These are phyloP conservation scores for Pelargonium exstipulatum DNA, from an alignment of 441 rosid species.

Conservation along the genomic window DNA sequence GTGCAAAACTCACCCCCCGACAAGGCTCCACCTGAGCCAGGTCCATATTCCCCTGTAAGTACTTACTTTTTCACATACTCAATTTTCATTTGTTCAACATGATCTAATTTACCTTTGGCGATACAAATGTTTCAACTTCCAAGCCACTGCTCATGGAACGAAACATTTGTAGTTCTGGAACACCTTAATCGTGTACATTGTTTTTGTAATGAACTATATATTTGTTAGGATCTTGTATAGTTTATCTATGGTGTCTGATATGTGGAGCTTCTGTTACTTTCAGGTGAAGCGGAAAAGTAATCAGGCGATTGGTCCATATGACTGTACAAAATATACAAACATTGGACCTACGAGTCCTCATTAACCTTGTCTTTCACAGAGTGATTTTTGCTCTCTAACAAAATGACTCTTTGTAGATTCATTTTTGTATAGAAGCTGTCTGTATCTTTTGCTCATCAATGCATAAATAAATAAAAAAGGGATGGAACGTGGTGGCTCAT, in stretches of 20 bases:
- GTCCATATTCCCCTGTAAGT: slow-evolving; percentile 95
- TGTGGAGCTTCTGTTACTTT: slow-evolving; percentile 17
- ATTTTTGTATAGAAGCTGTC: background rate
- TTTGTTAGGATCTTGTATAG: background rate
- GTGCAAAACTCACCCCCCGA: slow-evolving; percentile 91
- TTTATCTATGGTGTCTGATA: background rate
- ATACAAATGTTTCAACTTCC: background rate
- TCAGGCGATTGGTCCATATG: slow-evolving; percentile 80
- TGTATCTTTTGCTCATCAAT: too few relatives aligned
- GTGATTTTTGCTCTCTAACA: slow-evolving; percentile 1
- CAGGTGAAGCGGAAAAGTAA: slow-evolving; percentile 70
- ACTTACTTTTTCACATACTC: slow-evolving; percentile 20
- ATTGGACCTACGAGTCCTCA: slow-evolving; percentile 34
- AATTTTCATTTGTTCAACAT: slow-evolving; percentile 7
- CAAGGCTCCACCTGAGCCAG: slow-evolving; percentile 56
- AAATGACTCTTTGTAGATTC: slow-evolving; percentile 1
- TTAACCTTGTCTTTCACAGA: slow-evolving; percentile 18
- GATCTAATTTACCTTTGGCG: background rate
- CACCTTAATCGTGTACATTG: background rate
- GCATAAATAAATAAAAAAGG: too few relatives aligned
- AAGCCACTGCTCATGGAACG: too few relatives aligned
- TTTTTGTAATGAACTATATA: background rate
- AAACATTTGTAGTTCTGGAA: too few relatives aligned
- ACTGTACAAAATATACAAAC: slow-evolving; percentile 71
- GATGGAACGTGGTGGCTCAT: too few relatives aligned